Base-by-base conservation (phyloP, 192 early-diverging fungal genomes). In the Cladochytrium replicatum region DNA sequence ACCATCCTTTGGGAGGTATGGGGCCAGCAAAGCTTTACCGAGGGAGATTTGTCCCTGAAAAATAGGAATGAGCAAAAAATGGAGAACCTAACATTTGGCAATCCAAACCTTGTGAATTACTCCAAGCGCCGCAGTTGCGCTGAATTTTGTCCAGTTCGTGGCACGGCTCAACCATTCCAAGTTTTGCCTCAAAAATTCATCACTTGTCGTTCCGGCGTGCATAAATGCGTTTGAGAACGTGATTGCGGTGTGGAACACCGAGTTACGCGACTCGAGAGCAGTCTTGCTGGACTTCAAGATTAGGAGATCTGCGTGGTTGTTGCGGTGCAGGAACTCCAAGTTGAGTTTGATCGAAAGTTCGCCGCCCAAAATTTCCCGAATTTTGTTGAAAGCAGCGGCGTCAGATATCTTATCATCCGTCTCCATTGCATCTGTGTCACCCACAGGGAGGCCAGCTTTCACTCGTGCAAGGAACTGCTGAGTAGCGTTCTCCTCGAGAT, bases 91-190 rank as follows among this genome's bases (percentile, higher is more conserved):
- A 32, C 2, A 15, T 44, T 11, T 11, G 29, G 9, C 23, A 42
- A 32, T 2, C 9, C 30, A 47, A 48, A 80, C 78, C 57, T 86
- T 88, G 69, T 99, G 96, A 54, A 99, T 96, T 7, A 97, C 93
- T 47, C 96, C 96, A 32, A 99, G 64, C 9, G 91, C 88, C 8
- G 96, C 96, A 2, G 94, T 97, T 1, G 94, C 96, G 45, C 89
- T 87, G 65, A 99, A 99, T 69, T 99, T 99, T 22, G 92, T 85
- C 96, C 96, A 99, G 74, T 95, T 95, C 27, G 84, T 95, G 32
- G 93, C 91, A 45, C 93, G 81, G 40, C 86, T 81, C 30, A 99
- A 78, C 96, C 96, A 99, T 55, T 99, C 93, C 34, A 97, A 69
- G 63, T 92, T 97, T 48, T 94, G 86, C 39, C 96, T 77, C 66